Base-by-base conservation (phyloP, 371 early-diverging fungal species). In the Nosema muscidifuracis region DNA sequence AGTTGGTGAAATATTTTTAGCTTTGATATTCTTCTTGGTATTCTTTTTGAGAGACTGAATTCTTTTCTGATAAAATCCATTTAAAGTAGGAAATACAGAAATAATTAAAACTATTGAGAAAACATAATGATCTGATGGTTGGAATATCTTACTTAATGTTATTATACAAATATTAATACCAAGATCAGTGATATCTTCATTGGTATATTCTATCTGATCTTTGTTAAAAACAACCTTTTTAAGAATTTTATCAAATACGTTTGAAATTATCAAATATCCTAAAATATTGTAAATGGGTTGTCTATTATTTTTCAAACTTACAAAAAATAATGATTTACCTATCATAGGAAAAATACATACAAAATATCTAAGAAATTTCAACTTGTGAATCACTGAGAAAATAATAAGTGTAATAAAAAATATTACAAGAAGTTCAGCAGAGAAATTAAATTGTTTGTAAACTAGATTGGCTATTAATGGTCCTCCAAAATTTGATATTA, bases 401-500 rank as follows among this genome's bases (percentile, higher is more conserved):
- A 78, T n/a, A 16, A 58, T n/a, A 16, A 72, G 15, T 1, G 75
- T 67, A 43, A 75, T 31, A 22, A 69, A 50, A 26, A 66, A 71
- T 7, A 50, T 18, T n/a, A 71, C 26, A 30, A 74, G 44, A 30
- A 44, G 20, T 18, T 18, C 34, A n/a, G 7, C 2, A 15, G 65
- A 55, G 26, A 75, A 16, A 13, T 18, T 20, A 22, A 68, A 61
- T 42, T 66, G 42, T 22, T 51, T 56, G 50, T 67, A 65, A 34
- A 68, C 57, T 26, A 66, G 22, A 55, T 78, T 78, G 16, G 72
- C 73, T 24, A 65, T 42, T 24, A 78, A n/a, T n/a, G 70, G 56
- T 13, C 67, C 53, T 9, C 63, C 53, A 57, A 70, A 75, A 40
- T 50, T 53, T 7, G 18, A 16, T 24, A 71, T 28, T 3, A 78